Base-by-base conservation (phyloP, 305 asterid species). In the Andrographis paniculata region DNA sequence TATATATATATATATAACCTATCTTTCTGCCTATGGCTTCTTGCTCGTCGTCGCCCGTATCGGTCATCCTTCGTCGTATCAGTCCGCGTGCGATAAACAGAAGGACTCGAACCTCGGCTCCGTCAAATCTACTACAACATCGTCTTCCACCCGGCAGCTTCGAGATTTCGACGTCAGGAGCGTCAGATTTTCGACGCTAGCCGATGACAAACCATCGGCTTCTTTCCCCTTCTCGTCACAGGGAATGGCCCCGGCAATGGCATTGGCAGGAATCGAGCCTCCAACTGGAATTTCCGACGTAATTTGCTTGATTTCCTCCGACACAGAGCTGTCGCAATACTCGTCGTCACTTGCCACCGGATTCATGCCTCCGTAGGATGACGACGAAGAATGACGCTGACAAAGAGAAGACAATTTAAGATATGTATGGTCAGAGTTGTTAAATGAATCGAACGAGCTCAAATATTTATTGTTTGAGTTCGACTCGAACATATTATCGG, bases 51-150 rank as follows among this genome's bases (percentile, higher is more conserved):
- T n/a, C n/a, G n/a, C n/a, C n/a, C n/a, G n/a, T n/a, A n/a, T n/a
- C n/a, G n/a, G n/a, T n/a, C 12, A 31, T 1, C 14, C 11, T 1
- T 31, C 13, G 14, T 1, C 14, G 12, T 64, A 68, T 11, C 77
- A 46, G 50, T 66, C 71, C 11, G 49, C 50, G 50, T 67, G 63
- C 14, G 73, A 58, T 68, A 79, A 48, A 44, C 82, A 62, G 72
- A 89, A 89, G 19, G 84, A 54, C 64, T 89, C 98, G 38, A 85
- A 52, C 22, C 93, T 70, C 17, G 96, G 98, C 53, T 82, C 95
- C 6, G 93, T 80, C 52, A 89, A 57, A 62, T 89, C 96, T 60
- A 82, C 92, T 14, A 60, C 44, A 59, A 69, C 94, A 8, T 78
- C 94, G 3, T 78, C 94, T 39, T 45, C 63, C 0, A 62, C 18